Evolutionary conservation across 768 basidiomycete genomes (phyloP).

Genomic region (Paxillus involutus): DNA sequence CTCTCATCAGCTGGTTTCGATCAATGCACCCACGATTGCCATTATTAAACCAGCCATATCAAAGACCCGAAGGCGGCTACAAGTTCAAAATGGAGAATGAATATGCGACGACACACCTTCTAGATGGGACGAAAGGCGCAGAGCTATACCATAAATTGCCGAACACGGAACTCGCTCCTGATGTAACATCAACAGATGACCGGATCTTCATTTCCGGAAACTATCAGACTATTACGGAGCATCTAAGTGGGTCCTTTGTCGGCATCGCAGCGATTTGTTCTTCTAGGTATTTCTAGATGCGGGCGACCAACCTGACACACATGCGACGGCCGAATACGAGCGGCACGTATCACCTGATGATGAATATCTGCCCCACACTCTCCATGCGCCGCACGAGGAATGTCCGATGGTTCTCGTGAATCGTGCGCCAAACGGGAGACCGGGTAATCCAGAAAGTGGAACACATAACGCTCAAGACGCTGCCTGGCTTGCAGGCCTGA

Average conservation of each 20-base stretch:
- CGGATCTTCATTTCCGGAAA: slow-evolving; percentile 29
- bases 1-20: slow-evolving; percentile 60
- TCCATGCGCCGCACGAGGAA: slow-evolving; percentile 55
- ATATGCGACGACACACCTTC: slow-evolving; percentile 26
- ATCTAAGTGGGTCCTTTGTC: slow-evolving; percentile 33
- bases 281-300: slow-evolving; percentile 27
- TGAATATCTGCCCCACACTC: slow-evolving; percentile 60
- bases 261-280: background rate
- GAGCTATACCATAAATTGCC: slow-evolving; percentile 24
- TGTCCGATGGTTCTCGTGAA: slow-evolving; percentile 69
- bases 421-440: slow-evolving; percentile 57
- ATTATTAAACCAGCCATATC: slow-evolving; percentile 33
- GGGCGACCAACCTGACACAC: slow-evolving; percentile 35
- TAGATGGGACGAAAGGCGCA: slow-evolving; percentile 26
- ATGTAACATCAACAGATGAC: slow-evolving; percentile 2
- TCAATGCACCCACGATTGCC: slow-evolving; percentile 47
- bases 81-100: slow-evolving; percentile 35
- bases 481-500: slow-evolving; percentile 66
- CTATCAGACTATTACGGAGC: slow-evolving; percentile 39
- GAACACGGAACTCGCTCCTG: slow-evolving; percentile 10
- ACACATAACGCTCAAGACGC: slow-evolving; percentile 61
- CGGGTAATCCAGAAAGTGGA: slow-evolving; percentile 39
- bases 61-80: slow-evolving; percentile 36
- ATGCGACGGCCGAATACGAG: slow-evolving; percentile 28
- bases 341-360: slow-evolving; percentile 30